Evolutionary conservation across 2,329 filamentous ascomycete species (phyloP).

Genomic region (Tympanopsis confertula): DNA sequence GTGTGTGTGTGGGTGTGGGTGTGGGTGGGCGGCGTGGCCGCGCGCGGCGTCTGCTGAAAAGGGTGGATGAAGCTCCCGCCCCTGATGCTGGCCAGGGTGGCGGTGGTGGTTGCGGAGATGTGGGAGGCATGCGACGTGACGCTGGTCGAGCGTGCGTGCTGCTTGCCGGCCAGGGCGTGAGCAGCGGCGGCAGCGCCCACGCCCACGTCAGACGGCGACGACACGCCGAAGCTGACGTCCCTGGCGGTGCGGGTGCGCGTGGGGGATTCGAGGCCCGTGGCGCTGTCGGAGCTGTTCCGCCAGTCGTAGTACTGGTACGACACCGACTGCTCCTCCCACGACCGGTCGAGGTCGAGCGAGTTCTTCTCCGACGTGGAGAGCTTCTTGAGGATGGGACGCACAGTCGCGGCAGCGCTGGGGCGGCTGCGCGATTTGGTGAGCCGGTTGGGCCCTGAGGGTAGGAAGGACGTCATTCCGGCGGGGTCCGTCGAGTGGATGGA

Average conservation of each 20-base stretch:
- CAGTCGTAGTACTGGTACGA: conserved; percentile 20
- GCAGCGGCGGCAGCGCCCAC: conserved; percentile 12
- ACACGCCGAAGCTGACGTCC: conserved; percentile 35
- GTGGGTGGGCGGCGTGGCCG: conserved; percentile 47
- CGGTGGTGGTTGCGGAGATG: conserved; percentile 40
- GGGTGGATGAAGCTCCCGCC: conserved; percentile 45
- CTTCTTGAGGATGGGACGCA: conserved; percentile 55
- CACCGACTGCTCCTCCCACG: conserved; percentile 40
- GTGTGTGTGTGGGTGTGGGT: conserved; percentile 43
- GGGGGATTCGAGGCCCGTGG: conserved; percentile 3
- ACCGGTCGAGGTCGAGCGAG: conserved; percentile 49
- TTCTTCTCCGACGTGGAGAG: conserved; percentile 45
- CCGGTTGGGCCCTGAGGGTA: conserved; percentile 20
- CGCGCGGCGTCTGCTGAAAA: conserved; percentile 51
- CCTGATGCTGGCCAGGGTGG: conserved; percentile 29
- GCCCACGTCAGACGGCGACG: conserved; percentile 10
- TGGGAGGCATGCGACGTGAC: conserved; percentile 37
- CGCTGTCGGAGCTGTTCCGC: conserved; percentile 12
- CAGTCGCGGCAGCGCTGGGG: conserved; percentile 18
- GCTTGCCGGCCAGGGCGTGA: conserved; percentile 7
- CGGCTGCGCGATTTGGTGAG: conserved; percentile 33
- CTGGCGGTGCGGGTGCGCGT: conserved; percentile 13
- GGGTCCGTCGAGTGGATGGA: too few relatives aligned
- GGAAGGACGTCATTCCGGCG: conserved; percentile 21
- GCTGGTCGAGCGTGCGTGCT: conserved; percentile 46